Percentiles rank a stretch among this genome's conserved stretches.
Evolutionary conservation across 352 stramenopile species (phyloP).

Genomic region (Pythium biforme): DNA sequence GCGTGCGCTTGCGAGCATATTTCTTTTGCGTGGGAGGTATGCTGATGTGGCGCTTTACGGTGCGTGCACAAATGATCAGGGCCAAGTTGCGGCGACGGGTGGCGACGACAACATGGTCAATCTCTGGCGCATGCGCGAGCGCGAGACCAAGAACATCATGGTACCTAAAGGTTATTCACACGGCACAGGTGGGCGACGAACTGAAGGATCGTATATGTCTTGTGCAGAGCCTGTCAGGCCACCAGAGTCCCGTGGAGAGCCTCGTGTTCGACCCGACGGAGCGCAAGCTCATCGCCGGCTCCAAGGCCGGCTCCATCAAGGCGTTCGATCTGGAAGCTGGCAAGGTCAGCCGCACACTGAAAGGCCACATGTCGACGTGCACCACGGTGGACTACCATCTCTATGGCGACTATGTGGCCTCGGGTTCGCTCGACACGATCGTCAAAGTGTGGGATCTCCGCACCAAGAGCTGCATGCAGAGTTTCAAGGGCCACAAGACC

Average conservation of each 20-base stretch:
- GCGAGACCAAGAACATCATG: slow-evolving; percentile 89
- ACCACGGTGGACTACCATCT: slow-evolving; percentile 82
- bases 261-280: slow-evolving; percentile 80
- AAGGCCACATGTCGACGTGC: slow-evolving; percentile 84
- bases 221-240: slow-evolving; percentile 65
- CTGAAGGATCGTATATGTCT: neutral
- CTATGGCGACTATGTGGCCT: slow-evolving; percentile 85
- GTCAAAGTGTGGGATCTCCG: slow-evolving; percentile 87
- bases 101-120: slow-evolving; percentile 83
- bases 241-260: slow-evolving; percentile 76
- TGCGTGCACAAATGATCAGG: slow-evolving; percentile 28
- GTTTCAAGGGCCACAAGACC: slow-evolving; percentile 76
- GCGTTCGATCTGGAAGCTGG: slow-evolving; percentile 78
- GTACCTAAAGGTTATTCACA: slow-evolving; percentile 21
- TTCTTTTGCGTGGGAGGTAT: no score
- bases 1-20: slow-evolving; percentile 15
- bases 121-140: slow-evolving; percentile 83
- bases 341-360: slow-evolving; percentile 77
- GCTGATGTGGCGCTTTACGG: neutral
- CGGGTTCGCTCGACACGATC: slow-evolving; percentile 75
- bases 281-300: slow-evolving; percentile 73
- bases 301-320: slow-evolving; percentile 82
- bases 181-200: neutral
- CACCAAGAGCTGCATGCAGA: slow-evolving; percentile 86
- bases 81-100: slow-evolving; percentile 74